Evolutionary conservation across 495 filamentous ascomycete genomes (phyloP), one percentile per base, ranked within the genome.

Genomic region (Neurospora africana): DNA sequence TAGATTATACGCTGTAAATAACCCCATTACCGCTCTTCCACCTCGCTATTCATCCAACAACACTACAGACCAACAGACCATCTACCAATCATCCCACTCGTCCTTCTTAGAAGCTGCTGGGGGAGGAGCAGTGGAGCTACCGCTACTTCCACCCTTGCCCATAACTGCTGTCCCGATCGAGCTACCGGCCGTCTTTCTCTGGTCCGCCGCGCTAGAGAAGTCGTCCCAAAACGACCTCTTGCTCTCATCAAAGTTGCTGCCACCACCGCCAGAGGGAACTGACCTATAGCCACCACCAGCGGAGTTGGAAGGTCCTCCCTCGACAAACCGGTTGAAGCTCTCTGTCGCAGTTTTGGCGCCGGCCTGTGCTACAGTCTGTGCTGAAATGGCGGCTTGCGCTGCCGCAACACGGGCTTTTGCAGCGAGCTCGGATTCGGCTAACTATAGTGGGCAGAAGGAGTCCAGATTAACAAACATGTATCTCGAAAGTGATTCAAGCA

Each of bases 161-260:
- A 91, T 89, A 39, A 91, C 92, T 43, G 87, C 83, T 35, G 91
- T 93, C 27, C 92, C 92, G 75, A 94, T 89, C n/a, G 89, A 79
- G 78, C 75, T 85, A 68, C 75, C 79, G 6, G 53, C 27, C 13
- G 53, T 2, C 27, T 79, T 81, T 40, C 79, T 77, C 40, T 84
- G 82, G 70, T 87, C 83, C 3, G 88, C 86, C 33, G 85, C 80
- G 41, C 79, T 81, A 0, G 88, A 87, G 72, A 94, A 87, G 30
- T 89, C 87, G 81, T 98, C 96, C 96, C 95, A 99, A 81, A 99
- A 99, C 44, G 92, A 91, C 74, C 90, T 89, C 79, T 90, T 92
- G 87, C 76, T 91, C 87, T 86, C 82, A 76, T 87, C 83, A 39
- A 81, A 78, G n/a, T 73, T 75, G 39, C 68, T 76, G 44, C 44